Evolutionary conservation across 768 basidiomycete species (phyloP), one percentile per base, ranked within the genome.

Genomic region (Kwoniella europaea): DNA sequence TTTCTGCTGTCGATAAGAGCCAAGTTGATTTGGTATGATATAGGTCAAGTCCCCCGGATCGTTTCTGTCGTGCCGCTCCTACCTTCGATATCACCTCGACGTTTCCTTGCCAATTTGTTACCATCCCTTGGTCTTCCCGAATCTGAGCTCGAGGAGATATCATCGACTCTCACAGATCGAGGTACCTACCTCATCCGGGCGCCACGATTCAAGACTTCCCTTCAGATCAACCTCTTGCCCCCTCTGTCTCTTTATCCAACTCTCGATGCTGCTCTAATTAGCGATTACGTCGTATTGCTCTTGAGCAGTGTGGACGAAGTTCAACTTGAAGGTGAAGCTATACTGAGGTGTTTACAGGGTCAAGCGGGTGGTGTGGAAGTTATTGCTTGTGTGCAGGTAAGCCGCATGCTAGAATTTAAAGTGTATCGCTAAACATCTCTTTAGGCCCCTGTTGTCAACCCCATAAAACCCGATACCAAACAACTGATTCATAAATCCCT

Each of bases 251-350:
- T 92, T 62, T 96, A 92, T 82, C 87, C 88, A 2, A 88, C 91
- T 4, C 87, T 98, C 50, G 94, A 97, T 77, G 91, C 90, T 0
- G 91, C 90, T 78, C 90, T 93, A 79, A 91, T 89, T 2, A 92
- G 93, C 10, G 95, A 98, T 84, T 98, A 96, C 79, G 90, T 94
- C 56, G 87, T 97, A 20, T 89, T 97, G 69, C 87, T 91, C 2
- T 86, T 98, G 35, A 97, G 94, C 1, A 88, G 91, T 53, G 86
- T 87, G 4, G 85, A 90, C 12, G 95, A 98, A 83, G 96, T 98
- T 0, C 88, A 92, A 67, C 79, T 85, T 3, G 91, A 90, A 88
- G 94, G 94, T 10, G 96, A 98, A 76, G 92, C 89, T 0, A 88
- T 94, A 10, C 87, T 98, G 24, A 89, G 96, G 41, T 90, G 89